These are phyloP conservation scores for Leishmania turanica DNA, from an alignment of 208 protist genomes.

Conservation along the genomic window DNA sequence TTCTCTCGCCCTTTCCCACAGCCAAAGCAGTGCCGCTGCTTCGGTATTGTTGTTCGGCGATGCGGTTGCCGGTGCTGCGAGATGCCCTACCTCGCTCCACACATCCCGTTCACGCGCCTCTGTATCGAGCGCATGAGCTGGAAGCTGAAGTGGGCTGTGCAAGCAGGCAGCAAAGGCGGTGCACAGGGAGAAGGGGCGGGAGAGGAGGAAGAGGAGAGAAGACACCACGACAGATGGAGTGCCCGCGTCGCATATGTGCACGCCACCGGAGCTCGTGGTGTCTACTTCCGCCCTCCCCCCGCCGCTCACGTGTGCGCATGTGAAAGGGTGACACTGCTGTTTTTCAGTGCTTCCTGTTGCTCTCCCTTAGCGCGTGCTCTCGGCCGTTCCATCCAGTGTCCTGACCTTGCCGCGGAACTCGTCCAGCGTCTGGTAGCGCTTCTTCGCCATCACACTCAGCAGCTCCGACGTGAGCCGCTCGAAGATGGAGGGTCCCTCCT, in stretches of 20 bases:
- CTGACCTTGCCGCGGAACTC: constrained; percentile 89
- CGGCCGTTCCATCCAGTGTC: constrained; percentile 53
- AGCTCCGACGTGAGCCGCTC: constrained; percentile 69
- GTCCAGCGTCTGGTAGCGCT: constrained; percentile 86
- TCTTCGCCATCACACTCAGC: constrained; percentile 74
- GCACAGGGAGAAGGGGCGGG: too few relatives aligned
- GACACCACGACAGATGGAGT: background rate
- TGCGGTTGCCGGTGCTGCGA: too few relatives aligned
- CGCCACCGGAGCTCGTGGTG: background rate
- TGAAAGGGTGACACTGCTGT: background rate
- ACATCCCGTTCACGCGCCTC: too few relatives aligned
- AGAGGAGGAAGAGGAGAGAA: background rate
- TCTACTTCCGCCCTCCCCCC: background rate
- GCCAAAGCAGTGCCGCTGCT: too few relatives aligned
- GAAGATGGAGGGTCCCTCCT: constrained; percentile 80
- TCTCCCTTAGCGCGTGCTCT: background rate
- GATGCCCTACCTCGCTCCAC: too few relatives aligned
- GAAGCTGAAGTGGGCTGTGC: too few relatives aligned
- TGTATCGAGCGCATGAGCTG: too few relatives aligned
- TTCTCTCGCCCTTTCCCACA: too few relatives aligned
- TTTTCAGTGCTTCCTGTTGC: background rate
- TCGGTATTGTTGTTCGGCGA: too few relatives aligned
- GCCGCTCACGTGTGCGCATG: background rate
- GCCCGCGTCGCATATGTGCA: background rate
- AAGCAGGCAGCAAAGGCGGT: too few relatives aligned